These are phyloP conservation scores for Guadua angustifolia DNA, from an alignment of 176 grass and related monocot genomes.

Conservation along the genomic window DNA sequence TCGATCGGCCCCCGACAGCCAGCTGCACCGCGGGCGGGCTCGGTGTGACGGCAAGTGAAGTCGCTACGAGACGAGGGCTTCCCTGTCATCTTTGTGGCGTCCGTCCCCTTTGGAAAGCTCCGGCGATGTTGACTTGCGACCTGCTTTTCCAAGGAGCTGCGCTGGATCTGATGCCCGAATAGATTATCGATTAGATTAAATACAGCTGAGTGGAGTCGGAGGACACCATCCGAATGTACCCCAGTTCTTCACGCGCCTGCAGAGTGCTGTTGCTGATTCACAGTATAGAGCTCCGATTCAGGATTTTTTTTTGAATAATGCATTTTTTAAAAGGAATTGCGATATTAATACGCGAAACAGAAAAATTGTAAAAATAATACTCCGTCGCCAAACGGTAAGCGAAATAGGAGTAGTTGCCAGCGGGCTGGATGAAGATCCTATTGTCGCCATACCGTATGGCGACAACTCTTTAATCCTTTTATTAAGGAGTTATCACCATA, in stretches of 20 bases:
- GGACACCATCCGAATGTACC: neutral
- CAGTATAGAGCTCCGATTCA: no score
- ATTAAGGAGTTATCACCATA: no score
- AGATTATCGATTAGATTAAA: neutral
- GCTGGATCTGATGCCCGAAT: slow-evolving; percentile 16
- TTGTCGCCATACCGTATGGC: no score
- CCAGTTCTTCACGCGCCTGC: neutral
- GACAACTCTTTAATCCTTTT: no score
- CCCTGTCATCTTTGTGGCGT: neutral
- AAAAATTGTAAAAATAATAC: no score
- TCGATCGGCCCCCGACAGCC: neutral
- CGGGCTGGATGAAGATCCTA: no score
- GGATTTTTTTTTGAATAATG: no score
- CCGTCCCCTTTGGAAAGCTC: neutral
- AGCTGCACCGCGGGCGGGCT: neutral
- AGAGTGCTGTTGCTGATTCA: no score
- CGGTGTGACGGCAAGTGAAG: neutral
- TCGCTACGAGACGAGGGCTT: slow-evolving; percentile 5
- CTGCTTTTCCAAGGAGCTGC: neutral
- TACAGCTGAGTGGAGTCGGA: neutral
- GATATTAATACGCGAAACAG: no score
- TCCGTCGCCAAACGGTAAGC: no score
- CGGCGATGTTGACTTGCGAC: slow-evolving; percentile 13
- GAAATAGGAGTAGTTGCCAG: no score
- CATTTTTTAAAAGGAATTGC: no score